Base-by-base conservation (phyloP, 2,329 filamentous ascomycete genomes). In the Stagonosporopsis tanaceti region DNA sequence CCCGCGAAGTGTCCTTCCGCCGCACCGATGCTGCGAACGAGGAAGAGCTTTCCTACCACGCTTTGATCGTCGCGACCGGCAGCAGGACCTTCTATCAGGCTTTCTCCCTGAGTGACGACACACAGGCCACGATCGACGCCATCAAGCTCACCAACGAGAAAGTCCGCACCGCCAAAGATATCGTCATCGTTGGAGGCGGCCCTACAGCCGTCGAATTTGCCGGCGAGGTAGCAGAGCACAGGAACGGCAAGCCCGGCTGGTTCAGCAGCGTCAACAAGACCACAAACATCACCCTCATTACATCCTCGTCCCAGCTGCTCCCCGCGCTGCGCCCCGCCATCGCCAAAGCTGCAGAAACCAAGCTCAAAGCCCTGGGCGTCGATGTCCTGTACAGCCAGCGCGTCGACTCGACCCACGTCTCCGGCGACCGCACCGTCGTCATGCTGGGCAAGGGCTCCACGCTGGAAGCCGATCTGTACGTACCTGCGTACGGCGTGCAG, bases 31-130 rank as follows among this genome's bases (percentile, higher is more conserved):
- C 52, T 46, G 69, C 67, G 4, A 52, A 53, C 20, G 70, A 72
- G 17, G 63, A 67, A 44, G 67, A 63, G 28, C 60, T 86, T 11
- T 53, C 74, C 2, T 87, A 83, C 67, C 80, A 85, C 62, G 80
- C 82, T n/a, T 76, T 87, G 2, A 75, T 87, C 46, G 81, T 87
- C 56, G 83, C 84, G 8, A 85, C 84, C 0, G 85, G 85, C 7
- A 80, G 81, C 37, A 78, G 67, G 12, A 82, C 84, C 1, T 70
- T 76, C 9, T 75, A 79, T 25, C 75, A 79, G 0, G 71, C 78
- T 3, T 75, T 82, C 48, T 82, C 81, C 24, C 69, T 78, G 12
- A 77, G 80, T 39, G 77, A 74, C 32, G 56, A 59, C 45, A 61
- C 62, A 8, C 61, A 65, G 40, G 60, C 59, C 2, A 68, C 67